Conservation (phyloP, 768 basidiomycete genomes). For the Astraeus odoratus region DNA sequence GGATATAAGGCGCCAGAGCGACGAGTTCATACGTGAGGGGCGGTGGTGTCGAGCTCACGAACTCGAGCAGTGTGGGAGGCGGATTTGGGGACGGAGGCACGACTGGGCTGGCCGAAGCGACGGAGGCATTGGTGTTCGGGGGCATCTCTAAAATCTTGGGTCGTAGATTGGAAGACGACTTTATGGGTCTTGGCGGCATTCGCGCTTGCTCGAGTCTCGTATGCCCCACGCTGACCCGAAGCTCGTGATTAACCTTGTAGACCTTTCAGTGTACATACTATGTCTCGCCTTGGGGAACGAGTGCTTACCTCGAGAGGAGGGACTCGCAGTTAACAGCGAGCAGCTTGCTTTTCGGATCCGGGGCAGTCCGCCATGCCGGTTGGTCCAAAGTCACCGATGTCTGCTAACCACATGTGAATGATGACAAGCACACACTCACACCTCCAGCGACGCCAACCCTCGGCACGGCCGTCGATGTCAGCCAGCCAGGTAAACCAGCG, state of each 20-base stretch:
- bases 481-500: too few species aligned
- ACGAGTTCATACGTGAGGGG: slow-evolving; percentile 57
- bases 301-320: too few species aligned
- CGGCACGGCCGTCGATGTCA: too few species aligned
- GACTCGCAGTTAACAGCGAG: too few species aligned
- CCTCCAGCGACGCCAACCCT: too few species aligned
- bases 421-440: too few species aligned
- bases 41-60: slow-evolving; percentile 54
- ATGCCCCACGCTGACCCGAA: neutral
- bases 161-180: slow-evolving; percentile 1
- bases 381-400: too few species aligned
- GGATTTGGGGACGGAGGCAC: slow-evolving; percentile 2
- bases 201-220: neutral
- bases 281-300: neutral
- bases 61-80: slow-evolving; percentile 29
- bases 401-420: too few species aligned
- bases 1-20: slow-evolving; percentile 50
- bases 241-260: neutral
- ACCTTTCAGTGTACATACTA: neutral
- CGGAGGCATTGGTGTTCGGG: slow-evolving; percentile 1
- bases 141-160: slow-evolving; percentile 12
- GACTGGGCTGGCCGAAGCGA: neutral
- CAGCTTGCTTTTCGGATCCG: too few species aligned
- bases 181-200: slow-evolving; percentile 2
- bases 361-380: too few species aligned